Conservation (phyloP, 2,329 filamentous ascomycete genomes). For the Ramularia collo-cygni region DNA sequence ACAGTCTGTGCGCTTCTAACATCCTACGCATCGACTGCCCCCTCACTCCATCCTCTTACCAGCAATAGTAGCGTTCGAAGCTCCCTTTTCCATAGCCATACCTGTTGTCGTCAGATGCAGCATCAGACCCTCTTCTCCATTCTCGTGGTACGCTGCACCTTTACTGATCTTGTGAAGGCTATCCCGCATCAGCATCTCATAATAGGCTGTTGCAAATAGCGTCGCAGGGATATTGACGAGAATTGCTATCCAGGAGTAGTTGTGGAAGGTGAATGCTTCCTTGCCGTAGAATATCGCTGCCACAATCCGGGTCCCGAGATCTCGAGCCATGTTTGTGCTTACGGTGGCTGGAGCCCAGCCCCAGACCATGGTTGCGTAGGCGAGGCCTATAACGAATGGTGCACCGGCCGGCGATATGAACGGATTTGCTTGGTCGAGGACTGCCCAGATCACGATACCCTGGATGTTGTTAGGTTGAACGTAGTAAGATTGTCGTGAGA, state of each 20-base stretch:
- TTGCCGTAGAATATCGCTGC: conserved; percentile 51
- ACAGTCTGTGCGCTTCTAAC: too few species aligned
- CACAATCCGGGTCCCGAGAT: conserved; percentile 53
- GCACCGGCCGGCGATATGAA: conserved; percentile 45
- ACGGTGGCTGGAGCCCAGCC: conserved; percentile 51
- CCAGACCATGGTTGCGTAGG: conserved; percentile 48
- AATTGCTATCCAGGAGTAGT: conserved; percentile 49
- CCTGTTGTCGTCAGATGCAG: conserved; percentile 34
- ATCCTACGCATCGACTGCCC: too few species aligned
- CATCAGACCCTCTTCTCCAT: conserved; percentile 45
- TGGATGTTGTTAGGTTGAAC: conserved; percentile 9
- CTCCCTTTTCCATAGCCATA: conserved; percentile 17
- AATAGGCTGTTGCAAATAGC: conserved; percentile 48
- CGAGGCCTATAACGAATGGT: conserved; percentile 51
- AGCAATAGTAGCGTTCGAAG: conserved; percentile 1
- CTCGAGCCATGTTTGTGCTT: conserved; percentile 51
- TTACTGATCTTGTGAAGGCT: conserved; percentile 45
- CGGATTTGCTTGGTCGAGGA: conserved; percentile 52
- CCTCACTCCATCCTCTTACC: not conserved
- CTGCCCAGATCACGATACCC: conserved; percentile 52
- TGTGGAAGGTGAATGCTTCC: conserved; percentile 43
- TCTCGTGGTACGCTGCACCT: conserved; percentile 45
- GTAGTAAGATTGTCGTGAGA: too few species aligned
- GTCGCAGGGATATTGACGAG: conserved; percentile 53
- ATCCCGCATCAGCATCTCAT: conserved; percentile 50